phyloP scores from a whole-genome alignment of 73 alveolate species.

The Stentor roeselii region DNA sequence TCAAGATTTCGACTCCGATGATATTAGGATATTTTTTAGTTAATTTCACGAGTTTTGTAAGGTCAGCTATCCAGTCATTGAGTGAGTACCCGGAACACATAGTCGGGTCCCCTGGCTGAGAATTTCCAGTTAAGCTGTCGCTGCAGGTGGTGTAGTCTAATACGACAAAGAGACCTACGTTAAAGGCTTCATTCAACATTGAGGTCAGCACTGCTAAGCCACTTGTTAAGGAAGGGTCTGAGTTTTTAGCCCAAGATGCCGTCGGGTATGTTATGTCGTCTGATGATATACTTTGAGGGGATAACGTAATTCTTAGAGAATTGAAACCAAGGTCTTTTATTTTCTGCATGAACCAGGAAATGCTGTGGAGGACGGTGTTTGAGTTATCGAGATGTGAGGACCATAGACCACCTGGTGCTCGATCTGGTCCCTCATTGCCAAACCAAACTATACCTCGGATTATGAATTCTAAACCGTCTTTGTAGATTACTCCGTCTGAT shows the following conservation, averaged over 20 bases:
- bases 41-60: too few relatives aligned
- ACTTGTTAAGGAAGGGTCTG: neutral
- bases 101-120: too few relatives aligned
- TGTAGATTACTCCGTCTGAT: neutral
- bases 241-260: neutral
- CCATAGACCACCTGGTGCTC: conserved; percentile 4
- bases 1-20: too few relatives aligned
- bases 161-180: neutral
- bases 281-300: neutral
- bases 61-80: too few relatives aligned
- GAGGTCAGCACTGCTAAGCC: neutral
- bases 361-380: neutral
- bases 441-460: neutral
- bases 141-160: too few relatives aligned
- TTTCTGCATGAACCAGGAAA: neutral
- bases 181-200: neutral
- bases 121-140: too few relatives aligned
- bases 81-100: too few relatives aligned
- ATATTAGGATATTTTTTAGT: too few relatives aligned
- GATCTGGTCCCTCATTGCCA: neutral
- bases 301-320: neutral
- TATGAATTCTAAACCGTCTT: neutral
- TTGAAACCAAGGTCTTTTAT: neutral
- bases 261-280: neutral
- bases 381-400: neutral